Evolutionary conservation across 768 basidiomycete genomes (phyloP).

Genomic region (Amanita polypyramis): DNA sequence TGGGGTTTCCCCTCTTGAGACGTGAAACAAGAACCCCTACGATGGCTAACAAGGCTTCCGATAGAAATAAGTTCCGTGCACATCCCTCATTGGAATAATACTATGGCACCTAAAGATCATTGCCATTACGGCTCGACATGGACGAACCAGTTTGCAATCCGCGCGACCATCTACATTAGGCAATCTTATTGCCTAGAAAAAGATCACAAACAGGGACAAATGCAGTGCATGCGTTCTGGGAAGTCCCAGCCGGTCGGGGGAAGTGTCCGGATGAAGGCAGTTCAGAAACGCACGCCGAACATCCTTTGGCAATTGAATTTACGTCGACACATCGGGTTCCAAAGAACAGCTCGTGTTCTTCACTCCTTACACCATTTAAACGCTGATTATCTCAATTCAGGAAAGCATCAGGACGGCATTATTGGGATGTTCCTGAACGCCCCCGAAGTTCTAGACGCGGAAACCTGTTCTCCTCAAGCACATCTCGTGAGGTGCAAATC

Average conservation of each 20-base stretch:
- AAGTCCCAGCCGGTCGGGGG: background rate
- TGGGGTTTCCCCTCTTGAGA: no score
- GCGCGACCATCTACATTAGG: background rate
- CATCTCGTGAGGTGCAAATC: background rate
- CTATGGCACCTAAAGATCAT: background rate
- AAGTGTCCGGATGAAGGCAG: background rate
- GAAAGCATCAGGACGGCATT: conserved; percentile 1
- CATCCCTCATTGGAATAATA: background rate
- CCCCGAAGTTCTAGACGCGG: background rate
- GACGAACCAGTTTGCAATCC: background rate
- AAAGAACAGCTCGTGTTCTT: conserved; percentile 1
- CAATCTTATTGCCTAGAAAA: background rate
- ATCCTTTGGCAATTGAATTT: conserved; percentile 3
- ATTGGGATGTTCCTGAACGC: conserved; percentile 1
- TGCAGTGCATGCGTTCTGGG: background rate
- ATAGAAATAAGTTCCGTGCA: background rate
- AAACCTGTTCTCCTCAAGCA: background rate
- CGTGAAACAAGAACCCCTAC: no score
- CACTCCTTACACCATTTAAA: background rate
- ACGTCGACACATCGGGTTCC: conserved; percentile 4
- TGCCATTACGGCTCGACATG: background rate
- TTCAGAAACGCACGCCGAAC: background rate
- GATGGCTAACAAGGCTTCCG: background rate
- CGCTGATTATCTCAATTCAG: background rate
- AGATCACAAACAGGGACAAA: conserved; percentile 1